A percentile compares a stretch with the other conserved stretches of the same genome.
Evolutionary conservation across 768 basidiomycete species (phyloP).

Genomic region (Paxillus involutus): DNA sequence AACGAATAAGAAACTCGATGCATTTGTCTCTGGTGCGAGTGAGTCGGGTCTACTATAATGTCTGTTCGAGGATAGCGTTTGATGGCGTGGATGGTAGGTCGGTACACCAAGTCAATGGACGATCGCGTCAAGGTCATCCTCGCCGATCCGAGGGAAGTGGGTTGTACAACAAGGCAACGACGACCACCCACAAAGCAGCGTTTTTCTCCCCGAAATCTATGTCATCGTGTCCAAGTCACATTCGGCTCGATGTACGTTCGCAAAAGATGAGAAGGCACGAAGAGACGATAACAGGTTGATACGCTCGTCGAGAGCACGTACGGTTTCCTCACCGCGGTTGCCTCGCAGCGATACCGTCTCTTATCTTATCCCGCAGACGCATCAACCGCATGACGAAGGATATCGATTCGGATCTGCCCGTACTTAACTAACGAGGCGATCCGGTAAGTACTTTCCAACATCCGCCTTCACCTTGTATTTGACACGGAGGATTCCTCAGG

Average conservation of each 20-base stretch:
- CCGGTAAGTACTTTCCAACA: slow-evolving; percentile 45
- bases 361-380: too few species aligned
- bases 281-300: too few species aligned
- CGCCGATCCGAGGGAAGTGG: slow-evolving; percentile 92
- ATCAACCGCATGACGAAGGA: slow-evolving; percentile 94
- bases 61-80: background rate
- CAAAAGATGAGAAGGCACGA: too few species aligned
- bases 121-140: slow-evolving; percentile 68
- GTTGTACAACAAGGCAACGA: slow-evolving; percentile 81
- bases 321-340: too few species aligned
- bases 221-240: too few species aligned
- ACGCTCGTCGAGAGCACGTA: too few species aligned
- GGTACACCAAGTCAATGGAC: too few species aligned
- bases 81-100: background rate
- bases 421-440: slow-evolving; percentile 83
- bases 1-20: slow-evolving; percentile 71
- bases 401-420: slow-evolving; percentile 75
- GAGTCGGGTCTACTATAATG: slow-evolving; percentile 5
- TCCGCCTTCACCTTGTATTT: background rate
- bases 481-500: slow-evolving; percentile 38
- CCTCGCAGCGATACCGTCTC: too few species aligned
- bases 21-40: slow-evolving; percentile 92
- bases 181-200: too few species aligned
- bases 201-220: too few species aligned
- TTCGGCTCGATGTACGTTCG: too few species aligned